Evolutionary conservation across 2,329 filamentous ascomycete genomes (phyloP).

Genomic region (Beauveria scarabaeidicola): DNA sequence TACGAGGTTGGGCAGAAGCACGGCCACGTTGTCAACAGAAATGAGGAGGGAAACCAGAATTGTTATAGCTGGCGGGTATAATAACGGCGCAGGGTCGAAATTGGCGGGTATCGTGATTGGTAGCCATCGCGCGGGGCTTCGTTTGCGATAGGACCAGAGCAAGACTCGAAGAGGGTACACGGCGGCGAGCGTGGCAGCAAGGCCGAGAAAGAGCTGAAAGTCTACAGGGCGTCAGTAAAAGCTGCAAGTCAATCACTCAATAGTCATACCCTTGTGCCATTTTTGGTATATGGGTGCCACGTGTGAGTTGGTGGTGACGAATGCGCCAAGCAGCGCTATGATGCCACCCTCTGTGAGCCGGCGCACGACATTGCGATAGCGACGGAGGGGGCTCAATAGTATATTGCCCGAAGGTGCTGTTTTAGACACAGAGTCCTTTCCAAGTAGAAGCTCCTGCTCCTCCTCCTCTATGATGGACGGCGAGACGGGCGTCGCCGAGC

Average conservation of each 20-base stretch:
- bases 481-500: constrained; percentile 47
- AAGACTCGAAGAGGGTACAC: constrained; percentile 55
- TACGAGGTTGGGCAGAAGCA: constrained; percentile 72
- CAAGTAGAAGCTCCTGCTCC: constrained; percentile 22
- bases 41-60: constrained; percentile 70
- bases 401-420: constrained; percentile 15
- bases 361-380: constrained; percentile 43
- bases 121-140: constrained; percentile 28
- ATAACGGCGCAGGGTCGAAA: constrained; percentile 87
- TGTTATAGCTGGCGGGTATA: constrained; percentile 75
- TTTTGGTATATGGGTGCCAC: constrained; percentile 36
- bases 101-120: constrained; percentile 54
- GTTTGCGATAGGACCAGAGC: constrained; percentile 36
- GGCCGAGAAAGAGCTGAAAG: constrained; percentile 28
- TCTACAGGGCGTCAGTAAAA: constrained; percentile 28
- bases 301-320: constrained; percentile 39
- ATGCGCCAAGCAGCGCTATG: constrained; percentile 38
- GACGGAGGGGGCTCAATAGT: constrained; percentile 25
- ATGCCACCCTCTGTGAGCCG: constrained; percentile 45
- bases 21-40: constrained; percentile 48
- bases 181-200: constrained; percentile 33
- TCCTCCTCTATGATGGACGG: constrained; percentile 38
- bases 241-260: not conserved
- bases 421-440: constrained; percentile 15
- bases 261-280: constrained; percentile 41